These are phyloP conservation scores for Isoetes taiwanensis DNA, from an alignment of 75 land plant species.

Conservation along the genomic window DNA sequence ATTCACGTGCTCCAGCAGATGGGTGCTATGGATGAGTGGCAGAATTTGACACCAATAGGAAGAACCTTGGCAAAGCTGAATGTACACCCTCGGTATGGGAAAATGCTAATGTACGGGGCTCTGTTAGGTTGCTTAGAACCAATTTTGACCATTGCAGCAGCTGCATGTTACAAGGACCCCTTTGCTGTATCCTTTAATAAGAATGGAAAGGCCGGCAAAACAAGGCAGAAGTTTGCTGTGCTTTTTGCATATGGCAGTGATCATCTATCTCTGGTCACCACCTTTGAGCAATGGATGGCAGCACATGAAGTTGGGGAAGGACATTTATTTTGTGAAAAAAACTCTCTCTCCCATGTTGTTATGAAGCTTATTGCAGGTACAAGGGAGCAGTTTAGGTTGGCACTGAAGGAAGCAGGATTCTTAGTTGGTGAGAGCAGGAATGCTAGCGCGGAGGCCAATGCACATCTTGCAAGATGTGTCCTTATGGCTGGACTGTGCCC, in stretches of 20 bases:
- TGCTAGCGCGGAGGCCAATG: not conserved
- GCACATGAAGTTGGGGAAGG: conserved; percentile 9
- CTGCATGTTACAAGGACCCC: conserved; percentile 19
- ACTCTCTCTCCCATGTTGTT: conserved; percentile 11
- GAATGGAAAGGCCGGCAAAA: conserved; percentile 13
- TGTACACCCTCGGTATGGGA: conserved; percentile 21
- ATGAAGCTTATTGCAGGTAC: conserved; percentile 27
- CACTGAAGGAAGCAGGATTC: conserved; percentile 18
- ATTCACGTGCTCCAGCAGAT: conserved; percentile 15
- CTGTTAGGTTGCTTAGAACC: conserved; percentile 22
- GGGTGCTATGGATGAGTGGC: conserved; percentile 16
- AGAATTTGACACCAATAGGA: conserved; percentile 19
- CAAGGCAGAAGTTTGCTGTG: conserved; percentile 13
- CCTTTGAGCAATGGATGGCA: conserved; percentile 18
- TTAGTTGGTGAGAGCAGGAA: not conserved
- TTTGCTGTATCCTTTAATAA: conserved; percentile 14
- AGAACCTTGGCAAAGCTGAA: conserved; percentile 13
- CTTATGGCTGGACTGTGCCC: conserved; percentile 22
- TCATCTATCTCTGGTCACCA: conserved; percentile 16
- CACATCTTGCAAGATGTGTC: conserved; percentile 20
- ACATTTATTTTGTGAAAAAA: conserved; percentile 11
- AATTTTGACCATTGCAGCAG: conserved; percentile 16
- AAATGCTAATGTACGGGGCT: conserved; percentile 23
- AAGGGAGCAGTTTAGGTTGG: conserved; percentile 15
- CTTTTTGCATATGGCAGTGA: conserved; percentile 22